Base-by-base conservation (phyloP, 768 basidiomycete genomes). In the Phlebiopsis flavidoalba region DNA sequence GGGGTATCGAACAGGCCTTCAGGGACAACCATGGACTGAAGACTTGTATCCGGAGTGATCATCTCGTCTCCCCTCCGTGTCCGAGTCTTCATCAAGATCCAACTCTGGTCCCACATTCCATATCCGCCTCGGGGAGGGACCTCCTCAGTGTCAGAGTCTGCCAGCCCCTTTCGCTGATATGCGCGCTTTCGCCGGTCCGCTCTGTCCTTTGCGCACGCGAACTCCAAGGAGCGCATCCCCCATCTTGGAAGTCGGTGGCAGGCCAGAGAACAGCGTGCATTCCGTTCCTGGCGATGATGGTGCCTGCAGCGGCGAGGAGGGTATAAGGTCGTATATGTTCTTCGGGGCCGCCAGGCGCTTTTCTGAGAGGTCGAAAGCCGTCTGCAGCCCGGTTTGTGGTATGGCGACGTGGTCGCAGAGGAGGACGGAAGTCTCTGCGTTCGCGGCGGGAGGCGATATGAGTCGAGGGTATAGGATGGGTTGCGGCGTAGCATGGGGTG, bases 181-280 rank as follows among this genome's bases (percentile, higher is more conserved):
- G 43, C 19, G 8, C 33, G 19, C 61, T 46, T 43, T n/a, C 55
- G 22, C 43, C 46, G n/a, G 17, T 24, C 46, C 8, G 48, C 54
- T 33, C 61, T 24, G 26, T 65, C 64, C 55, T 60, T 65, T 33
- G 64, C 64, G 43, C 61, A 63, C 17, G 64, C 64, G 31, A 45
- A 65, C 66, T 90, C 89, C 59, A 91, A 74, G 12, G 87, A 86
- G 33, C 78, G 79, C 22, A 80, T 76, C n/a, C n/a, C n/a, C n/a
- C 19, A 74, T 74, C 65, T 79, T 79, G 36, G 72, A 58, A 11
- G 76, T 74, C 45, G 77, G 75, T 21, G 77, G 79, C 55, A 81
- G 79, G 24, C 79, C 79, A 3, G 70, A 60, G 6, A 69, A 58
- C 63, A 82, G 74, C 55, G 76, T 79, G 48, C 80, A 80, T 59